Base-by-base conservation (phyloP, 768 basidiomycete species). In the Clavulina sp. region DNA sequence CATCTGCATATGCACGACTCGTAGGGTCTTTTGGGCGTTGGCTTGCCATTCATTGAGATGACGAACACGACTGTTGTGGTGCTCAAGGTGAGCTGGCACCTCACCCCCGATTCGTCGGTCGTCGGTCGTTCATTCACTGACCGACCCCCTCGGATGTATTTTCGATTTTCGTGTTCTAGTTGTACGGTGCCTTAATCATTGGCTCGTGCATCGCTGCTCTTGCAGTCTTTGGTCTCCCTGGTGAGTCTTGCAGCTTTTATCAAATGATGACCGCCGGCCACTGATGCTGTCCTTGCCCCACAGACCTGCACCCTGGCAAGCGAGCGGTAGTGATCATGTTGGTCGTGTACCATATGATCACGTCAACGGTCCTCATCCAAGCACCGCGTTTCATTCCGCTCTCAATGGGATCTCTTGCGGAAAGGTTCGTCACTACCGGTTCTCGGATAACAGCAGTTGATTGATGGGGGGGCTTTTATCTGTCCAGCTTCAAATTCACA, bases 251-350 rank as follows among this genome's bases (percentile, higher is more conserved):
- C 43, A 46, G 47, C 33, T 29, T 49, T 52, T 13, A 2, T 18
- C 21, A 9, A 13, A 30, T 38, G n/a, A n/a, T n/a, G n/a, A n/a
- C n/a, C n/a, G n/a, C n/a, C n/a, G 7, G 4, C 28, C 18, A 16
- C 36, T 9, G 1, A 19, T 33, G 29, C 4, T 50, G 41, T 26
- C 41, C 4, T 5, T 41, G 9, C n/a, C n/a, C 16, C 13, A 19
- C 55, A 84, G 85, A 88, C 58, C 86, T 83, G 63, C 66, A 88
- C 2, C 86, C 85, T 0, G 84, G 84, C 7, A 89, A 89, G 67
- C 77, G 86, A 16, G 86, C 83, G 0, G 64, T 88, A 5, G 86
- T 81, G 2, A 78, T 89, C 28, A 76, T 70, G 6, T 72, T 89
- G 2, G 78, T 80, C 55, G 58, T 86, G 13, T 89, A 88, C 62